Base-by-base conservation (phyloP, 768 basidiomycete genomes). In the Hebeloma cylindrosporum region DNA sequence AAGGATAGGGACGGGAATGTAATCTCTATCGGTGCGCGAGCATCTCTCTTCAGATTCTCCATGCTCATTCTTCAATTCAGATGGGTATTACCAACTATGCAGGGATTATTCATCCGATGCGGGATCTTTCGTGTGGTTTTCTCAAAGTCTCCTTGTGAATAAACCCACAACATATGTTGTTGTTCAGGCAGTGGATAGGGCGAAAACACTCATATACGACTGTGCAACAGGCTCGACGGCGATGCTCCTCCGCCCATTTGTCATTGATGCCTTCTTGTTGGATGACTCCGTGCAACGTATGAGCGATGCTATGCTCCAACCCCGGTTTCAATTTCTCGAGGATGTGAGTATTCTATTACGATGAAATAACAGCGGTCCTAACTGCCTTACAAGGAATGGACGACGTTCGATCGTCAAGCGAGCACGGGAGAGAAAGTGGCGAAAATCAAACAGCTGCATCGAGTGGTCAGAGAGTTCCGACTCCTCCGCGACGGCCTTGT, bases 181-280 rank as follows among this genome's bases (percentile, higher is more conserved):
- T 16, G 28, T 23, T 34, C 28, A 37, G 3, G 33, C 32, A 13
- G 27, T 40, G 2, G 25, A 16, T 8, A 26, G 9, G 5, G 16
- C 26, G 7, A 20, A 41, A 20, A 34, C 16, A 18, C 39, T 47
- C 16, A 21, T 47, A 5, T 11, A n/a, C 4, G 16, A 47, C 10
- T 47, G 33, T 28, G 39, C 39, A 14, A 30, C 29, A 11, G 33
- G 31, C 5, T 7, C 26, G 16, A 39, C 38, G 38, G 33, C 39
- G 23, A 16, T 18, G 16, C 8, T 27, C 1, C 40, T 41, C 17
- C 39, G 39, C 7, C 46, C 46, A 9, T 47, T 47, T 21, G 31
- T 33, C 14, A 40, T 47, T 26, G 46, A 47, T 22, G 39, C 39
- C 8, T 41, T 47, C 20, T 21, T 47, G 22, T 29, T 47, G 20